Evolutionary conservation across 2,329 filamentous ascomycete species (phyloP).

Genomic region (Ascochyta clinopodiicola): DNA sequence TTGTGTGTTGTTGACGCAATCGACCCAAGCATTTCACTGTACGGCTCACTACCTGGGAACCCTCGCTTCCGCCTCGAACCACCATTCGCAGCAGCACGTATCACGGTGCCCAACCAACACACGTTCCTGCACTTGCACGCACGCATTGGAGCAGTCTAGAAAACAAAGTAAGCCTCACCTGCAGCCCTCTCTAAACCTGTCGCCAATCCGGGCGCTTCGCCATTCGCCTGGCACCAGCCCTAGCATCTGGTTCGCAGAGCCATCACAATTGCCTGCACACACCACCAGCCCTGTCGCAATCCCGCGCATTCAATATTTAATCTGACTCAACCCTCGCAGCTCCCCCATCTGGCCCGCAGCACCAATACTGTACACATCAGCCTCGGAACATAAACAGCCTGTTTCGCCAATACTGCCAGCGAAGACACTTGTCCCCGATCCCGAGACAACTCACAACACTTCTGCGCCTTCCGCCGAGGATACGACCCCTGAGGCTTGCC

Average conservation of each 20-base stretch:
- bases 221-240: slow-evolving; percentile 24
- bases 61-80: slow-evolving; percentile 11
- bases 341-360: slow-evolving; percentile 28
- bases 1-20: slow-evolving; percentile 9
- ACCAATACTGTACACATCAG: slow-evolving; percentile 21
- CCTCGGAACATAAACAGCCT: slow-evolving; percentile 31
- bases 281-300: slow-evolving; percentile 35
- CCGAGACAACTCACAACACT: slow-evolving; percentile 42
- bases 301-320: slow-evolving; percentile 37
- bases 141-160: slow-evolving; percentile 20
- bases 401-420: slow-evolving; percentile 41
- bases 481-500: slow-evolving; percentile 11
- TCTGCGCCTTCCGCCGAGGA: slow-evolving; percentile 25
- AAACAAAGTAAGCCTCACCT: slow-evolving; percentile 42
- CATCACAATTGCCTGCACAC: slow-evolving; percentile 35
- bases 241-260: slow-evolving; percentile 28
- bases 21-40: slow-evolving; percentile 1
- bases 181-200: slow-evolving; percentile 33
- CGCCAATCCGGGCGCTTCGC: slow-evolving; percentile 33
- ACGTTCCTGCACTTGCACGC: neutral
- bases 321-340: slow-evolving; percentile 46
- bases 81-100: slow-evolving; percentile 24
- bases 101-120: slow-evolving; percentile 14
- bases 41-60: slow-evolving; percentile 5
- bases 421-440: slow-evolving; percentile 35